phyloP scores from a whole-genome alignment of 352 stramenopile species.

The Phytophthora sojae region DNA sequence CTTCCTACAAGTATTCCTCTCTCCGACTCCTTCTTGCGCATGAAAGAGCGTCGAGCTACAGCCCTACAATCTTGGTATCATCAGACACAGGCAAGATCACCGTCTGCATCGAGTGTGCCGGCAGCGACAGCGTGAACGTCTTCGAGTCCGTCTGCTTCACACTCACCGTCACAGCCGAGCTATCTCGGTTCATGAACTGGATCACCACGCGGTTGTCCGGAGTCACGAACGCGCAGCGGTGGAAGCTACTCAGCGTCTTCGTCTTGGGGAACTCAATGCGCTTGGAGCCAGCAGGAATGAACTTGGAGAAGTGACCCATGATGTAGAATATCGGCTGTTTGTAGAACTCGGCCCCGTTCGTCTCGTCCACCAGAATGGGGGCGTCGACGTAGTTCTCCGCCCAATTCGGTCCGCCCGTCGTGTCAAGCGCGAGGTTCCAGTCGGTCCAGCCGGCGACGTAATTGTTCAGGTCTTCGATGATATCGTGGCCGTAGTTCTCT shows the following conservation, averaged over 20 bases:
- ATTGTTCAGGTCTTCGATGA: slow-evolving; percentile 88
- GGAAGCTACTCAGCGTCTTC: slow-evolving; percentile 40
- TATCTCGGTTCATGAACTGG: slow-evolving; percentile 50
- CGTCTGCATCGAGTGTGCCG: slow-evolving; percentile 30
- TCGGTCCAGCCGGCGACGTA: slow-evolving; percentile 83
- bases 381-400: slow-evolving; percentile 73
- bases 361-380: slow-evolving; percentile 73
- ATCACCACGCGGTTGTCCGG: slow-evolving; percentile 52
- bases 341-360: slow-evolving; percentile 68
- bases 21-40: too few species aligned
- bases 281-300: slow-evolving; percentile 53
- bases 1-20: too few species aligned
- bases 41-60: background rate
- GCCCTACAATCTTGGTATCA: slow-evolving; percentile 19
- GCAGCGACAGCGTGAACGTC: slow-evolving; percentile 26
- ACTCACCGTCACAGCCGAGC: slow-evolving; percentile 41
- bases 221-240: slow-evolving; percentile 50
- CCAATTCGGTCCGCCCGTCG: slow-evolving; percentile 78
- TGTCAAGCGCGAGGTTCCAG: slow-evolving; percentile 89
- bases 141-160: slow-evolving; percentile 36
- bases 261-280: slow-evolving; percentile 49
- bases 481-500: slow-evolving; percentile 84
- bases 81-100: slow-evolving; percentile 26
- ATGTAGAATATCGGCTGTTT: slow-evolving; percentile 87
- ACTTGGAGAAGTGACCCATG: slow-evolving; percentile 80